Evolutionary conservation across 2,329 filamentous ascomycete genomes (phyloP), one percentile per base, ranked within the genome.

Genomic region (Cladophialophora chaetospira): DNA sequence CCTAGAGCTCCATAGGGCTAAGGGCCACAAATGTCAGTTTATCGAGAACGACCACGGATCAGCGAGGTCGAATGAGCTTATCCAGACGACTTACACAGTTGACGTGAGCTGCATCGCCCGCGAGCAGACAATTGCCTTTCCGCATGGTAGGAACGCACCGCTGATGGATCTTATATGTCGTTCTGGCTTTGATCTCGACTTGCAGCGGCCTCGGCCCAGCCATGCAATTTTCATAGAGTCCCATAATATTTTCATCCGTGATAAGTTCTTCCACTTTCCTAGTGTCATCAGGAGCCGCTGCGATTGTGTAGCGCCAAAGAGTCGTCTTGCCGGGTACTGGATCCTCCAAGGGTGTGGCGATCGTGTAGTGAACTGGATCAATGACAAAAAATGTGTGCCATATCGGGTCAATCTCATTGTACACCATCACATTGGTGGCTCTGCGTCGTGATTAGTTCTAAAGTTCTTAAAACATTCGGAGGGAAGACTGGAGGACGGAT

Each of bases 71-170:
- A n/a, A n/a, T n/a, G n/a, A n/a, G n/a, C n/a, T n/a, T n/a, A n/a
- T n/a, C n/a, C 13, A 29, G 29, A 13, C 8, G 29, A 43, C 45
- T 44, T 51, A 58, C 55, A 48, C 55, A 54, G 31, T 53, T 51
- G 9, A 36, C 33, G 66, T 86, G 83, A 2, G 83, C 84, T 1
- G 84, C 82, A 70, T 86, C 83, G 0, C 82, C 83, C 1, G 79
- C 82, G 0, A 87, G 72, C 2, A 85, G 52, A 13, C 38, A 29
- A 28, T 55, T 51, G 4, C 45, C 55, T 40, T 40, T 51, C 28
- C 53, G 43, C 47, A 60, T 52, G 3, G 52, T 56, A 2, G 57
- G 33, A 5, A 45, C 57, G 5, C 58, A 36, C n/a, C 58, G 40
- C 50, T 61, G 58, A 36, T 58, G 55, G 17, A 53, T 55, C 3